Evolutionary conservation across 768 basidiomycete genomes (phyloP).

Genomic region (Trametes meyenii): DNA sequence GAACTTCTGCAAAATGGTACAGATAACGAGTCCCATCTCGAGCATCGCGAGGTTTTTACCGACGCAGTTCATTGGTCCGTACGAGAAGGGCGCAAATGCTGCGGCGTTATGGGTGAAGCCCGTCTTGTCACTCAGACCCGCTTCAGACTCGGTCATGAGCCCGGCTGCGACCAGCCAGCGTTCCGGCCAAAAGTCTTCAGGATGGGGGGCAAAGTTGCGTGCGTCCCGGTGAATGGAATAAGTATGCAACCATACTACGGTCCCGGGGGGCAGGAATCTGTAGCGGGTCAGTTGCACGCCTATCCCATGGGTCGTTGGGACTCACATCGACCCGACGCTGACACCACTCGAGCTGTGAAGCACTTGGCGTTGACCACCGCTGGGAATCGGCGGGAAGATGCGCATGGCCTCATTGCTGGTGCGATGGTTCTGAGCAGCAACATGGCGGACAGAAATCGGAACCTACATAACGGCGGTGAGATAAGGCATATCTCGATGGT

Average conservation of each 20-base stretch:
- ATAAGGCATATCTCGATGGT: conserved; percentile 25
- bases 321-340: conserved; percentile 37
- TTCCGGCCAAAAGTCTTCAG: conserved; percentile 46
- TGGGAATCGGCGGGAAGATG: conserved; percentile 46
- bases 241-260: conserved; percentile 40
- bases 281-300: neutral
- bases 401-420: conserved; percentile 50
- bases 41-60: conserved; percentile 47
- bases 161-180: conserved; percentile 41
- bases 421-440: too few relatives aligned
- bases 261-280: conserved; percentile 28
- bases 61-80: conserved; percentile 53
- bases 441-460: too few relatives aligned
- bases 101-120: conserved; percentile 29
- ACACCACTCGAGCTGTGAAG: conserved; percentile 34
- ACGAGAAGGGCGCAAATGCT: conserved; percentile 47
- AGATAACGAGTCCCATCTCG: conserved; percentile 37
- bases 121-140: neutral
- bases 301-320: too few relatives aligned
- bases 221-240: conserved; percentile 48
- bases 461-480: conserved; percentile 31
- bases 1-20: conserved; percentile 38
- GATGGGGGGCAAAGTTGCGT: conserved; percentile 47
- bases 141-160: neutral
- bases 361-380: conserved; percentile 42